Percentiles rank a stretch among this genome's conserved stretches.
Evolutionary conservation across 2,329 filamentous ascomycete species (phyloP).

Genomic region (Penicillium sp.): DNA sequence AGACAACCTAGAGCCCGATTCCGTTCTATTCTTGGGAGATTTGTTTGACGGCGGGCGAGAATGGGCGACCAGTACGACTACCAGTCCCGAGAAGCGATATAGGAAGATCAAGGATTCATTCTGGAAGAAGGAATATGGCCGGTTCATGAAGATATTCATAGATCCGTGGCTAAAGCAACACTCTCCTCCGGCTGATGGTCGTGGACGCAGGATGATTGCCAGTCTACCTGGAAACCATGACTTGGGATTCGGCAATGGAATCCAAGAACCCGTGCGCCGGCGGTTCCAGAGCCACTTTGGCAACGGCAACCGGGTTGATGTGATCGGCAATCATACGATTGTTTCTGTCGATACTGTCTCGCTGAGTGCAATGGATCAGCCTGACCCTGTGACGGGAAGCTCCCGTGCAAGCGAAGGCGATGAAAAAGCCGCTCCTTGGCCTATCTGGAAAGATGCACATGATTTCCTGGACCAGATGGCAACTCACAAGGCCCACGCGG

Average conservation of each 20-base stretch:
- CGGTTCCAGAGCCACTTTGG: conserved; percentile 89
- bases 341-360: conserved; percentile 90
- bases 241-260: conserved; percentile 82
- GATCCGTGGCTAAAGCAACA: conserved; percentile 65
- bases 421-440: conserved; percentile 52
- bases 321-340: conserved; percentile 93
- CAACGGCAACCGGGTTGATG: conserved; percentile 84
- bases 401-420: conserved; percentile 49
- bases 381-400: conserved; percentile 51
- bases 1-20: conserved; percentile 75
- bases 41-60: conserved; percentile 94
- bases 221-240: conserved; percentile 95
- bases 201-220: conserved; percentile 75
- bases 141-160: conserved; percentile 86
- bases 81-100: conserved; percentile 67
- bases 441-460: conserved; percentile 74
- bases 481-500: conserved; percentile 65
- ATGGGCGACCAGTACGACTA: conserved; percentile 73
- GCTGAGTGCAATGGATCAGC: conserved; percentile 71
- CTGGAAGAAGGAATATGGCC: conserved; percentile 83
- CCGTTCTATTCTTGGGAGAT: conserved; percentile 87
- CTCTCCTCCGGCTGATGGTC: conserved; percentile 58
- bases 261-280: conserved; percentile 77
- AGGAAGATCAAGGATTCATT: conserved; percentile 76
- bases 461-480: conserved; percentile 73